Percentiles rank a stretch among this genome's conserved stretches.
Conservation (phyloP, 2,329 filamentous ascomycete species). For the Aulographum hederae region DNA sequence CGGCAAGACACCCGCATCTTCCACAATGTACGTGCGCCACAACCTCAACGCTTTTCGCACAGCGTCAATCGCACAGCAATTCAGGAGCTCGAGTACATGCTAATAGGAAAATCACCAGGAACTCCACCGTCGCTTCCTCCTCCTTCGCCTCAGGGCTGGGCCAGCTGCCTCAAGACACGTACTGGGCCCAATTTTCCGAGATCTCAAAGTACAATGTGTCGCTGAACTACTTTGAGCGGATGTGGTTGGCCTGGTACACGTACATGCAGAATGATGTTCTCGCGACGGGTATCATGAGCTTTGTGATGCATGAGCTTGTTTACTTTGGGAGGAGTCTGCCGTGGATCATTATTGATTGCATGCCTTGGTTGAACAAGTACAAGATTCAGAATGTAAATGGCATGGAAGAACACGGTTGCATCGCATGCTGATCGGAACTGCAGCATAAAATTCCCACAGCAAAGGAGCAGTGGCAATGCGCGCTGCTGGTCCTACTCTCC, state of each 20-base stretch:
- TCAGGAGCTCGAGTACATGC: no score
- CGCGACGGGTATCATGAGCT: conserved; percentile 94
- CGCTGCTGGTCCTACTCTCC: conserved; percentile 75
- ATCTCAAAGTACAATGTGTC: conserved; percentile 60
- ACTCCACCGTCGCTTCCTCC: conserved; percentile 22
- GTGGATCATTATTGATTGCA: conserved; percentile 80
- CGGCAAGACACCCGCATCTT: no score
- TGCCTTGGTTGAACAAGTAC: conserved; percentile 78
- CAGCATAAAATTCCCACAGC: conserved; percentile 76
- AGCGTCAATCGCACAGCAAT: no score
- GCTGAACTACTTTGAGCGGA: conserved; percentile 68
- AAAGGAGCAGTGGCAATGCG: conserved; percentile 88
- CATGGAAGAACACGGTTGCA: no score
- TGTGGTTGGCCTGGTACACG: conserved; percentile 93
- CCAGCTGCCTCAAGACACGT: conserved; percentile 29
- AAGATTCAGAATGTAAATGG: conserved; percentile 71
- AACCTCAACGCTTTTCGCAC: no score
- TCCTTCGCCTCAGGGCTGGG: no score
- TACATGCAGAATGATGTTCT: conserved; percentile 97
- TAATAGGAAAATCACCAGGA: no score
- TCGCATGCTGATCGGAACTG: conserved; percentile 4
- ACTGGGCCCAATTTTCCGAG: conserved; percentile 47
- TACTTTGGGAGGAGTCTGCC: conserved; percentile 88
- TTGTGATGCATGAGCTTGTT: conserved; percentile 80
- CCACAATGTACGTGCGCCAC: no score